Evolutionary conservation across 108 stramenopile species (phyloP).

Genomic region (Cylindrotheca fusiformis): DNA sequence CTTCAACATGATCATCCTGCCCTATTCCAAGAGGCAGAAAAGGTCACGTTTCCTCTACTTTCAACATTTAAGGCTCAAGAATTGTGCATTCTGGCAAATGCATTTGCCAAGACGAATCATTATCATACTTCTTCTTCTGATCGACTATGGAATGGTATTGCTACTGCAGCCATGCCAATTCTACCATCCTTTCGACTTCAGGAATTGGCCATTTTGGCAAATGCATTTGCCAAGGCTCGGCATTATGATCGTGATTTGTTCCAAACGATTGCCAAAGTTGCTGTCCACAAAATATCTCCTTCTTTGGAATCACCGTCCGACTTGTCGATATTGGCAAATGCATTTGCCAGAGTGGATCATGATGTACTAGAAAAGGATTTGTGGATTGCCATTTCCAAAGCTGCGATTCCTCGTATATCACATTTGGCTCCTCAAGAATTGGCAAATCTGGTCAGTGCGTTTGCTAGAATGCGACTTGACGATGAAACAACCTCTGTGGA

Average conservation of each 20-base stretch:
- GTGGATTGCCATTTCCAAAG: background rate
- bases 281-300: too few relatives aligned
- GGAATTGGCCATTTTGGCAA: background rate
- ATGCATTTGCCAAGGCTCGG: background rate
- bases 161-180: background rate
- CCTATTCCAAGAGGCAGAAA: background rate
- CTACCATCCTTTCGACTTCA: background rate
- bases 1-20: background rate
- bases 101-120: background rate
- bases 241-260: background rate
- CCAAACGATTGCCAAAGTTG: too few relatives aligned
- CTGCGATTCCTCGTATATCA: background rate
- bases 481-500: background rate
- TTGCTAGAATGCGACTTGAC: background rate
- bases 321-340: background rate
- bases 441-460: background rate
- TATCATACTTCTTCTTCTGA: too few relatives aligned
- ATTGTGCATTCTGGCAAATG: background rate
- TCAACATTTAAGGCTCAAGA: background rate
- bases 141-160: background rate
- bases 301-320: too few relatives aligned
- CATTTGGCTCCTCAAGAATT: background rate
- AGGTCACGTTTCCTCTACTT: background rate
- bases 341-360: background rate
- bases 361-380: too few relatives aligned